A percentile compares a stretch with the other conserved stretches of the same genome.
These are phyloP conservation scores for Wallacemonas sp. DNA, from an alignment of 208 protist species.

Conservation along the genomic window DNA sequence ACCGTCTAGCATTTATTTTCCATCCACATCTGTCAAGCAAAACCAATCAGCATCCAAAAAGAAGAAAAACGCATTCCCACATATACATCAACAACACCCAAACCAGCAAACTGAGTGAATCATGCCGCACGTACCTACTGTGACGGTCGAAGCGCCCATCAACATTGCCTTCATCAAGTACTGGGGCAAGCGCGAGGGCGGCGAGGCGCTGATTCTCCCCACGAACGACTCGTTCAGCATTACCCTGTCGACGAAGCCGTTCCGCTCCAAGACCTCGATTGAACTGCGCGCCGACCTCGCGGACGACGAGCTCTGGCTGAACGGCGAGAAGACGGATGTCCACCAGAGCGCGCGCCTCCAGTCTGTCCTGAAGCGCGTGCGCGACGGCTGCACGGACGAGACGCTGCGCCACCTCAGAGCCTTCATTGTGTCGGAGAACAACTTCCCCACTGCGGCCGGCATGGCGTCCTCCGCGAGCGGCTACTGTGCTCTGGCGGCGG, in stretches of 20 bases:
- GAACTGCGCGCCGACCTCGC: constrained; percentile 58
- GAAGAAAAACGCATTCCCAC: no score
- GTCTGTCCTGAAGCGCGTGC: constrained; percentile 72
- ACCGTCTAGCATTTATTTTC: no score
- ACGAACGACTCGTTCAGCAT: constrained; percentile 97
- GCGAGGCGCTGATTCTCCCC: constrained; percentile 92
- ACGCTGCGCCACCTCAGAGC: constrained; percentile 56
- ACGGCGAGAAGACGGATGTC: constrained; percentile 87
- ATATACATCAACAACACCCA: constrained; percentile 5
- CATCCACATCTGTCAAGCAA: no score
- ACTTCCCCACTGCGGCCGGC: constrained; percentile 99
- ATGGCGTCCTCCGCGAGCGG: constrained; percentile 98
- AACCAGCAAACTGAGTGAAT: not conserved
- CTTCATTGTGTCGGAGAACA: constrained; percentile 96
- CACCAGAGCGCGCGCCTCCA: constrained; percentile 68
- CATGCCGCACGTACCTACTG: constrained; percentile 34
- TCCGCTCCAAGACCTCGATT: constrained; percentile 96
- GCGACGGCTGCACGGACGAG: constrained; percentile 50
- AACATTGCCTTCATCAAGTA: constrained; percentile 99
- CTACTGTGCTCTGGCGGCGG: constrained; percentile 94
- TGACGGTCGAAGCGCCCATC: constrained; percentile 95
- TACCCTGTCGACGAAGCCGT: constrained; percentile 94
- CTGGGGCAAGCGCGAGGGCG: constrained; percentile 98
- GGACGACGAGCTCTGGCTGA: constrained; percentile 95
- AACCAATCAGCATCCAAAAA: no score